Percentiles rank a stretch among this genome's conserved stretches.
Conservation (phyloP, 495 filamentous ascomycete genomes). For the Aspergillus affinis region DNA sequence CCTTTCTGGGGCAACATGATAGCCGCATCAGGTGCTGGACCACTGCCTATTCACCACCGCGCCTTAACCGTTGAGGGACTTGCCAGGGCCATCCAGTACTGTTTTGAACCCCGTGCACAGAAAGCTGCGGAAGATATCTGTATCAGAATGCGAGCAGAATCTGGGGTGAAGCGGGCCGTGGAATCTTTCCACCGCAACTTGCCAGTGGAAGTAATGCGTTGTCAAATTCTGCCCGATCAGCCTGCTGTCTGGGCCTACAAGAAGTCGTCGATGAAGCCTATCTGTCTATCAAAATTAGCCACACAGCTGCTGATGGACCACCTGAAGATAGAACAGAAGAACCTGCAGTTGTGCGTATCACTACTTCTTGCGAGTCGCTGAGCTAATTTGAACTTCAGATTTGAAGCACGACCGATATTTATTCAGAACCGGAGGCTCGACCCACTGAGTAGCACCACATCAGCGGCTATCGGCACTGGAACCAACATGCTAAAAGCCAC, state of each 20-base stretch:
- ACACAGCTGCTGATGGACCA: constrained; percentile 61
- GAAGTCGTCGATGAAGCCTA: constrained; percentile 32
- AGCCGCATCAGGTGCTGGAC: constrained; percentile 62
- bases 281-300: constrained; percentile 64
- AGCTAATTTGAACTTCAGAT: constrained; percentile 10
- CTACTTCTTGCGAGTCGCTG: not conserved
- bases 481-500: constrained; percentile 30
- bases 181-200: constrained; percentile 67
- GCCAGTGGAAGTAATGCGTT: constrained; percentile 63
- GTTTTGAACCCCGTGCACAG: constrained; percentile 57
- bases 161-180: constrained; percentile 73
- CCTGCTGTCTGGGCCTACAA: constrained; percentile 70
- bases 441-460: constrained; percentile 46
- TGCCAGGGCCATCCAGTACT: constrained; percentile 67
- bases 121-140: constrained; percentile 60
- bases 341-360: constrained; percentile 49
- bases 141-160: constrained; percentile 60
- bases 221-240: constrained; percentile 60
- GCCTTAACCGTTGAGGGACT: constrained; percentile 60
- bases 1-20: constrained; percentile 83
- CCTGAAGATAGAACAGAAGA: constrained; percentile 59
- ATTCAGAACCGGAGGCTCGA: constrained; percentile 43
- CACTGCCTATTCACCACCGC: constrained; percentile 72
- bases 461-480: constrained; percentile 28
- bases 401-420: constrained; percentile 25